Conservation (phyloP, 345 rosid genomes). For the Nasturtium officinale region DNA sequence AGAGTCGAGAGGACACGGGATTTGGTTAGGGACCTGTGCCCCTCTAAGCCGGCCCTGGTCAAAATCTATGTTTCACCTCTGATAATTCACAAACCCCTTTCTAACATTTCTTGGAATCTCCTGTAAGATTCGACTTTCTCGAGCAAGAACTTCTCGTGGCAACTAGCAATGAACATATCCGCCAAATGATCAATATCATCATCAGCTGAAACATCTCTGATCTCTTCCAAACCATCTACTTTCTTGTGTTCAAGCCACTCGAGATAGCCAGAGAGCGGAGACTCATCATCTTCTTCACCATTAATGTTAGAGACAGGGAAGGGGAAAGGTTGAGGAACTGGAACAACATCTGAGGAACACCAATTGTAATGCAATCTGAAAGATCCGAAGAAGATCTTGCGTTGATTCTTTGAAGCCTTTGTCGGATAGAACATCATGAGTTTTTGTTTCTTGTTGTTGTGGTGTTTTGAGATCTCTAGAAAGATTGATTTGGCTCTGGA, state of each 20-base stretch:
- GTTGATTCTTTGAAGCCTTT: conserved; percentile 51
- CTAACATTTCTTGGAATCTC: conserved; percentile 92
- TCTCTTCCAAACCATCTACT: conserved; percentile 22
- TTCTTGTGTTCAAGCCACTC: conserved; percentile 79
- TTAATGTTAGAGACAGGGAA: conserved; percentile 31
- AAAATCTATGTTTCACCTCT: conserved; percentile 35
- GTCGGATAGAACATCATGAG: conserved; percentile 47
- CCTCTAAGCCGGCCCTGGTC: too few relatives aligned
- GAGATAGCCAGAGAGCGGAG: conserved; percentile 69
- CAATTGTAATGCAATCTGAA: conserved; percentile 88
- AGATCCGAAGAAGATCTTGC: conserved; percentile 72
- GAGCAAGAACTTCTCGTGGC: conserved; percentile 83
- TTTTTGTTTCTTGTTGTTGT: conserved; percentile 31
- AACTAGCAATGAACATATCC: conserved; percentile 75
- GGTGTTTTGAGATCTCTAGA: conserved; percentile 49
- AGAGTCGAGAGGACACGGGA: too few relatives aligned
- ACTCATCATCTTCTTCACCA: conserved; percentile 39
- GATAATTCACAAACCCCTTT: conserved; percentile 71
- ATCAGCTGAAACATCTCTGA: conserved; percentile 12
- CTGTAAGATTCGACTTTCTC: conserved; percentile 96
- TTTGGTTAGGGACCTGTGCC: too few relatives aligned
- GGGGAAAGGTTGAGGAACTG: conserved; percentile 54
- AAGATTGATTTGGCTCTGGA: conserved; percentile 63
- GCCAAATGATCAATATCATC: conserved; percentile 85
- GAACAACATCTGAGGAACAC: conserved; percentile 78